Evolutionary conservation across 441 rosid species (phyloP).

Genomic region (Sinapis alba): DNA sequence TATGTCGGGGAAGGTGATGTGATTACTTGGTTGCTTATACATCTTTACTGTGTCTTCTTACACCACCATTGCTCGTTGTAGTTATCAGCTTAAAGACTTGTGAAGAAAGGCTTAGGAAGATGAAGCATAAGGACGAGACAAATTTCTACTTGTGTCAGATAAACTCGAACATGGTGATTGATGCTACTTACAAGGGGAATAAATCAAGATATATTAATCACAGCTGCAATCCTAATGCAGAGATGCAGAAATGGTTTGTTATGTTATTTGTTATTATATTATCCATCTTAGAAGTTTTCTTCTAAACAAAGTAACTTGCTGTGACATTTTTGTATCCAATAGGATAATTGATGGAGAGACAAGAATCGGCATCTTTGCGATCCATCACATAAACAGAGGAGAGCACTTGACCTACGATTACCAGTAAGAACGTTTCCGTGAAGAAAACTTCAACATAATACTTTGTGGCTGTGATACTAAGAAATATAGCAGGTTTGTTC

Average conservation of each 20-base stretch:
- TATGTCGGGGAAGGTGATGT: slow-evolving; percentile 93
- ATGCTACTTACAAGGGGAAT: slow-evolving; percentile 91
- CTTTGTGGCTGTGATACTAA: slow-evolving; percentile 45
- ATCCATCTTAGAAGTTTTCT: slow-evolving; percentile 27
- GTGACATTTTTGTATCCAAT: slow-evolving; percentile 12
- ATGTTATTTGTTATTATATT: not conserved
- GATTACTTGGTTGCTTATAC: not conserved
- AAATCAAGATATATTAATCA: slow-evolving; percentile 95
- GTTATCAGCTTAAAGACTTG: slow-evolving; percentile 92
- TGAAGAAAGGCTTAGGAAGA: slow-evolving; percentile 88
- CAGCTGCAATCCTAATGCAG: slow-evolving; percentile 87
- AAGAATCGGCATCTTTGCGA: slow-evolving; percentile 89
- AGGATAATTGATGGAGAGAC: slow-evolving; percentile 98
- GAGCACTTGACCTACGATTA: slow-evolving; percentile 92
- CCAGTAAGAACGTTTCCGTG: slow-evolving; percentile 52
- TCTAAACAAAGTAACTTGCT: not conserved
- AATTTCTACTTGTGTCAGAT: slow-evolving; percentile 93
- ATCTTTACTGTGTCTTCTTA: too few species aligned
- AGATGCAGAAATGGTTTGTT: slow-evolving; percentile 92
- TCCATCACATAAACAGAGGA: slow-evolving; percentile 71
- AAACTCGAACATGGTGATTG: slow-evolving; percentile 88
- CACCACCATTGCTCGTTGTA: slow-evolving; percentile 32
- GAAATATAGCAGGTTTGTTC: slow-evolving; percentile 84
- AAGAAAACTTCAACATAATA: not conserved
- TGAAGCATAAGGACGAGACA: slow-evolving; percentile 81